phyloP scores from a whole-genome alignment of 768 basidiomycete genomes.

The Phaffia tasmanica region DNA sequence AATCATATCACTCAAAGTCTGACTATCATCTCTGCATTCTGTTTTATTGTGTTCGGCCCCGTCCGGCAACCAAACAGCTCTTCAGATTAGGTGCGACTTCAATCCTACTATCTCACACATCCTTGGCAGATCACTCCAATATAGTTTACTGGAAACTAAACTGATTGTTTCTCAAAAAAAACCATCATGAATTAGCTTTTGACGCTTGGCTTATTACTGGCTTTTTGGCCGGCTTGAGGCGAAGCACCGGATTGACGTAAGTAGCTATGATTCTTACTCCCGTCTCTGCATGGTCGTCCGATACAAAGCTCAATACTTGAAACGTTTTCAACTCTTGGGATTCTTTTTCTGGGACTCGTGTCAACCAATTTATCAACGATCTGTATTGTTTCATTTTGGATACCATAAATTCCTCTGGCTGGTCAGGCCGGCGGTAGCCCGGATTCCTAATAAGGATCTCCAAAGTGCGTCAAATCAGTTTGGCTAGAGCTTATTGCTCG shows the following conservation, averaged over 20 bases:
- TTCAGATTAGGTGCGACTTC: no score
- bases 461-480: slow-evolving; percentile 53
- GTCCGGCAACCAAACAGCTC: no score
- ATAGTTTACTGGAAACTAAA: no score
- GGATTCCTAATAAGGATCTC: slow-evolving; percentile 77
- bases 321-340: neutral
- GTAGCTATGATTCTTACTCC: slow-evolving; percentile 32
- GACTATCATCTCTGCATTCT: no score
- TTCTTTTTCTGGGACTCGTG: neutral
- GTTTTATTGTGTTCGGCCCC: no score
- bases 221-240: slow-evolving; percentile 71
- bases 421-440: slow-evolving; percentile 56
- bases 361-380: no score
- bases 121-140: no score
- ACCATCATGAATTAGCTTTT: slow-evolving; percentile 31
- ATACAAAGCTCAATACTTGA: neutral
- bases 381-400: neutral
- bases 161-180: no score
- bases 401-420: neutral
- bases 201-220: slow-evolving; percentile 70
- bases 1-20: no score
- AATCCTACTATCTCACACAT: no score
- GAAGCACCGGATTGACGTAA: slow-evolving; percentile 76
- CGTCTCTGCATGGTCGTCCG: neutral
- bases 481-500: neutral